A percentile compares a stretch with the other conserved stretches of the same genome.
phyloP scores from a whole-genome alignment of 768 basidiomycete species.

The Mycena alexandri region DNA sequence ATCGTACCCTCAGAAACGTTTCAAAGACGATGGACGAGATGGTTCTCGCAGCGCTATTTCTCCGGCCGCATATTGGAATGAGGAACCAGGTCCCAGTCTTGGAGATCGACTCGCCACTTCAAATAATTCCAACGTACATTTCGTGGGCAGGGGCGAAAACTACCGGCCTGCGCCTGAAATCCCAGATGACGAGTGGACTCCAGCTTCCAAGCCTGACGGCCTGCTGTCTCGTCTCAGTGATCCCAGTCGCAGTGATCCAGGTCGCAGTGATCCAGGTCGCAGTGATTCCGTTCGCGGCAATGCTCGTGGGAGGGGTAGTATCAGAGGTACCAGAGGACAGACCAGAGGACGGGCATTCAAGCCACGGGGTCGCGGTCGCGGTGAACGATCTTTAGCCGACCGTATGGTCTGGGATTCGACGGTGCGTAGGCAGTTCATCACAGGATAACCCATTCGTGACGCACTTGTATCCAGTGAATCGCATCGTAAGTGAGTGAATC shows the following conservation, averaged over 20 bases:
- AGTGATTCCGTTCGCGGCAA: slow-evolving; percentile 12
- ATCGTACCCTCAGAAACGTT: slow-evolving; percentile 30
- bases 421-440: slow-evolving; percentile 15
- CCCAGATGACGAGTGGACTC: neutral
- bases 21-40: slow-evolving; percentile 30
- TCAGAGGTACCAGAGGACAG: slow-evolving; percentile 13
- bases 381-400: slow-evolving; percentile 27
- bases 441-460: neutral
- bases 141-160: slow-evolving; percentile 21
- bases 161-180: slow-evolving; percentile 16
- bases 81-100: slow-evolving; percentile 22
- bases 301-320: slow-evolving; percentile 29
- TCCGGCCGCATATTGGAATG: slow-evolving; percentile 2
- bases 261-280: slow-evolving; percentile 29
- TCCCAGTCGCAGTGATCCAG: slow-evolving; percentile 9
- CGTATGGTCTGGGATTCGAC: slow-evolving; percentile 21
- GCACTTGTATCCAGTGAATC: neutral
- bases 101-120: slow-evolving; percentile 25
- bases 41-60: neutral
- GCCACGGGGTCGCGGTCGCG: slow-evolving; percentile 35
- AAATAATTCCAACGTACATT: slow-evolving; percentile 15
- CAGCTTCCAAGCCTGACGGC: slow-evolving; percentile 11
- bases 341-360: slow-evolving; percentile 29
- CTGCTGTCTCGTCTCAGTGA: slow-evolving; percentile 32
- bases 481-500: slow-evolving; percentile 29